Percentiles rank a stretch among this genome's conserved stretches.
phyloP scores from a whole-genome alignment of 768 basidiomycete species.

The Gloeophyllum trabeum region DNA sequence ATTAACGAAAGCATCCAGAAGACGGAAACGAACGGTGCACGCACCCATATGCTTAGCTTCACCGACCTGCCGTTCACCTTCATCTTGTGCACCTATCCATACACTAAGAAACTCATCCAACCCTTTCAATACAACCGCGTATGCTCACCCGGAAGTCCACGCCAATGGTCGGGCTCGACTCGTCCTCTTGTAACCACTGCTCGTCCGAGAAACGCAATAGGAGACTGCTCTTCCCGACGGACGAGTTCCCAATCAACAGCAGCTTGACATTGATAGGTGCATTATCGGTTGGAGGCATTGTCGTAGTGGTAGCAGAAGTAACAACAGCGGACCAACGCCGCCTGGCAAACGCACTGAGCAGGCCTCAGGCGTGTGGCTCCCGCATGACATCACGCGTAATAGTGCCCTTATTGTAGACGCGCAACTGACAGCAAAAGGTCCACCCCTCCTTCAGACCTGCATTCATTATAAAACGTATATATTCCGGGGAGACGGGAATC shows the following conservation, averaged over 20 bases:
- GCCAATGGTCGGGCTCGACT: constrained; percentile 76
- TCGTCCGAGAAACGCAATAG: constrained; percentile 94
- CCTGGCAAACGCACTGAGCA: no score
- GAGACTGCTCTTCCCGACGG: constrained; percentile 88
- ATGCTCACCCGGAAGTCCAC: constrained; percentile 72
- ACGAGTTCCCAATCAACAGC: constrained; percentile 77
- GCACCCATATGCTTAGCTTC: constrained; percentile 94
- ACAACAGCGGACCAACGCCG: no score
- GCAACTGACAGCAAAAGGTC: no score
- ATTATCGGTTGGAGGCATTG: constrained; percentile 2
- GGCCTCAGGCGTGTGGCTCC: no score
- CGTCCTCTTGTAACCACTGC: constrained; percentile 88
- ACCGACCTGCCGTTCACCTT: constrained; percentile 72
- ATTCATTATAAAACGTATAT: no score
- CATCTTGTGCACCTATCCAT: constrained; percentile 90
- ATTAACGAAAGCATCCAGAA: background rate
- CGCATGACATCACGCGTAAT: background rate
- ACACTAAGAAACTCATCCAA: constrained; percentile 1
- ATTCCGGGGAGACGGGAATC: no score
- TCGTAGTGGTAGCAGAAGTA: background rate
- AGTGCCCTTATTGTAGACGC: no score
- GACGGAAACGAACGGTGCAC: constrained; percentile 14
- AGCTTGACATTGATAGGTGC: constrained; percentile 68
- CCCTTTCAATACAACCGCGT: background rate
- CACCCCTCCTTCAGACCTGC: no score